These are phyloP conservation scores for Ophiostoma angusticollis DNA, from an alignment of 2,329 filamentous ascomycete species.

Conservation along the genomic window DNA sequence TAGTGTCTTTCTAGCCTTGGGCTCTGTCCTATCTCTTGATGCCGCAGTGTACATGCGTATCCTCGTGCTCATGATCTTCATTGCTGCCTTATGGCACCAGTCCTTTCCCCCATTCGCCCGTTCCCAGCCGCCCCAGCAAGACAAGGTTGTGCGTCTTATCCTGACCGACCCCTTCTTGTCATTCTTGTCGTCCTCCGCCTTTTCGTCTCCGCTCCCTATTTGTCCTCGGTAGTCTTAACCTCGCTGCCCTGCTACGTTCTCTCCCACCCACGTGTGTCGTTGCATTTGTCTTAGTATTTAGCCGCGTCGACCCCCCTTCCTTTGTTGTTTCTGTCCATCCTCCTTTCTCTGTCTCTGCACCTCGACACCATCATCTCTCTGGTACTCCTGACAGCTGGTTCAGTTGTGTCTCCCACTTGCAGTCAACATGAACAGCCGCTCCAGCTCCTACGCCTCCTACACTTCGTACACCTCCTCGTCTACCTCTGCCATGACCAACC, in stretches of 20 bases:
- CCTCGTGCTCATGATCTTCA: too few relatives aligned
- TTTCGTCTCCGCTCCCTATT: background rate
- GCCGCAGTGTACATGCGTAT: too few relatives aligned
- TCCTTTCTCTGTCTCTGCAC: background rate
- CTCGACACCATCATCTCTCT: too few relatives aligned
- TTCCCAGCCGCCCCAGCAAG: too few relatives aligned
- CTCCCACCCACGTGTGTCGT: background rate
- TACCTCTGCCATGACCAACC: background rate
- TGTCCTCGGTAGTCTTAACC: background rate
- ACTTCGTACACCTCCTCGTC: background rate
- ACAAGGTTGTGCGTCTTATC: too few relatives aligned
- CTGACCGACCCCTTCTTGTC: background rate
- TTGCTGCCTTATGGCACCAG: too few relatives aligned
- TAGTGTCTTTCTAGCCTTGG: too few relatives aligned
- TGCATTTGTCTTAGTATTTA: constrained; percentile 7
- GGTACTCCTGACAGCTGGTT: too few relatives aligned
- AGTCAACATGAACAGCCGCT: too few relatives aligned
- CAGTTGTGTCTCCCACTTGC: too few relatives aligned
- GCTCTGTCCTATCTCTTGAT: too few relatives aligned
- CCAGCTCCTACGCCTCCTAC: background rate
- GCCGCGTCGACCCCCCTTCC: background rate
- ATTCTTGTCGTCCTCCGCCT: background rate
- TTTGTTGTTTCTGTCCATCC: background rate
- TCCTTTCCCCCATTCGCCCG: too few relatives aligned
- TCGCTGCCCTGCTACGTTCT: background rate